phyloP scores from a whole-genome alignment of 1,284 basidiomycete species.

The Cystobasidium pallidum region DNA sequence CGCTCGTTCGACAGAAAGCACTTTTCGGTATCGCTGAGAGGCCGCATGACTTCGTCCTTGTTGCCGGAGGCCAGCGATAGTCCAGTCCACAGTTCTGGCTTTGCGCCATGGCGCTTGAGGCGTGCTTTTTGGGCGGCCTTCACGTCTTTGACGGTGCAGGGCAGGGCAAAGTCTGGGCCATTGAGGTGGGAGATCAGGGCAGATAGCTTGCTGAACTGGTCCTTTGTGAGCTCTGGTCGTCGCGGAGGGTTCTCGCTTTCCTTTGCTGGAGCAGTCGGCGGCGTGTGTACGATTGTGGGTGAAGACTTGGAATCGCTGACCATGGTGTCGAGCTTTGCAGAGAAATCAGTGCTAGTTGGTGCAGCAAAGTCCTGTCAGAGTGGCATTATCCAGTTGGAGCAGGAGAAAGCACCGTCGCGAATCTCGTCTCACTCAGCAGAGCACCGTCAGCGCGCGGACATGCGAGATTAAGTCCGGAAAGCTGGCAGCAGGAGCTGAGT shows the following conservation, averaged over 20 bases:
- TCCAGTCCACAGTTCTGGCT: constrained; percentile 18
- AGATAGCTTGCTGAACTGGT: constrained; percentile 46
- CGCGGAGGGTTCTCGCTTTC: constrained; percentile 6
- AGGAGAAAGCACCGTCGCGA: not conserved
- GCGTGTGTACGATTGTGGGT: not conserved
- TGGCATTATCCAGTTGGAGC: not conserved
- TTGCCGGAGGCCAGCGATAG: constrained; percentile 3
- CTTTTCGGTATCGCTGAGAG: constrained; percentile 32
- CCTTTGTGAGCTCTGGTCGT: constrained; percentile 25
- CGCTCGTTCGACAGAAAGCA: constrained; percentile 44
- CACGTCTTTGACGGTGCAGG: constrained; percentile 42
- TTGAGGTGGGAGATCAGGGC: constrained; percentile 50
- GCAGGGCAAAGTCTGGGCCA: constrained; percentile 45
- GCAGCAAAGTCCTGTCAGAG: not conserved
- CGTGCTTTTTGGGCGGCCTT: constrained; percentile 46
- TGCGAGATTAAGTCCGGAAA: constrained; percentile 1
- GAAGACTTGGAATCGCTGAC: not conserved
- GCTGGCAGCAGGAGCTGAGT: not conserved
- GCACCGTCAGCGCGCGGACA: not conserved
- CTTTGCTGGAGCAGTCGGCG: constrained; percentile 15
- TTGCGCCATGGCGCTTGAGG: constrained; percentile 14
- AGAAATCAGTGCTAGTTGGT: too few species aligned
- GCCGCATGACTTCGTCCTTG: constrained; percentile 8
- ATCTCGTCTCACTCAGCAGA: not conserved
- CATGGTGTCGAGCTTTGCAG: too few species aligned